Evolutionary conservation across 148 eudicot genomes (phyloP), one percentile per base, ranked within the genome.

Genomic region (Tetragonia tetragonoides): DNA sequence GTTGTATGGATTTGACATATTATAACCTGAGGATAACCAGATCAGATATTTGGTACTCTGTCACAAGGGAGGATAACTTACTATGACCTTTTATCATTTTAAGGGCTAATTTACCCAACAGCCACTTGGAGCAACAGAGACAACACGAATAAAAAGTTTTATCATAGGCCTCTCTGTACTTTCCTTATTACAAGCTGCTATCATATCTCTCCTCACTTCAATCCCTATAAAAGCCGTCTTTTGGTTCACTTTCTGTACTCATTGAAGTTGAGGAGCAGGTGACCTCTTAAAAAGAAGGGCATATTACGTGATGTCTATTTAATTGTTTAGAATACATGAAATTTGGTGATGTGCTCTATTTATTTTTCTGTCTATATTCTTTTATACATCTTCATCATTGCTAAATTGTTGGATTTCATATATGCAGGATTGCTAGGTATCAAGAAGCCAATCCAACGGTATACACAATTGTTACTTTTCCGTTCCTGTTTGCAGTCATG

Each of bases 401-500:
- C 75, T 78, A 10, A 82, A 57, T 42, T 51, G 28, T 7, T 56
- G 10, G 24, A 24, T 40, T 28, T 76, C 37, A 56, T 53, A n/a
- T 74, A 28, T 78, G 86, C 90, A 88, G 90, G 79, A 75, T 88
- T 70, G 90, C 88, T 72, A 83, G 83, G 81, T 88, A 88, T 80
- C 90, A 84, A 81, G 90, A 88, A 84, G 90, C 87, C 60, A 88
- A 88, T 81, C 90, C 90, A 66, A 82, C 83, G 66, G 88, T 88
- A 23, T 88, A 62, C 74, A 88, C 90, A 23, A 72, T 88, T 54
- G 79, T 88, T 68, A 88, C 90, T 17, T 88, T 88, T 79, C 90
- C 90, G 53, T 88, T 88, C 79, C 83, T 88, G 78, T 88, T 88
- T 80, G 90, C 90, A 20, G 90, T 88, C 81, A 88, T 88, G 90